phyloP scores from a whole-genome alignment of 2,329 filamentous ascomycete genomes.

The Apiospora hydei region DNA sequence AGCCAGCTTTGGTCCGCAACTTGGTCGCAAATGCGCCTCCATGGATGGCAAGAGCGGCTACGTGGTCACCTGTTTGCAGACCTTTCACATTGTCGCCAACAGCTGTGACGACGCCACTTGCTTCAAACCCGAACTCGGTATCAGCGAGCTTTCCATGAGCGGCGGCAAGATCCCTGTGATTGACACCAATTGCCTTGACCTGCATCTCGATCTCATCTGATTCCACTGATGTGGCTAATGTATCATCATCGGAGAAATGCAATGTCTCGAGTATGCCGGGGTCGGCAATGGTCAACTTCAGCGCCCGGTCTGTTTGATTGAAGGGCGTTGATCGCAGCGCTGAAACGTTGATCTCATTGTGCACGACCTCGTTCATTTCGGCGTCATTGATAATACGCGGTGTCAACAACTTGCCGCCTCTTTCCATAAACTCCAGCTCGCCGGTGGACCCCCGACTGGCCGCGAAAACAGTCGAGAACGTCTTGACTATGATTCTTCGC shows the following conservation, averaged over 20 bases:
- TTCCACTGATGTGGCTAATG: conserved; percentile 34
- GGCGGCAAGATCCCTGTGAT: conserved; percentile 41
- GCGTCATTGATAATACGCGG: conserved; percentile 33
- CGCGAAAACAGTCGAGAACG: conserved; percentile 35
- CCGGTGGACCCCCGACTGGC: conserved; percentile 27
- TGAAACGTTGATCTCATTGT: conserved; percentile 32
- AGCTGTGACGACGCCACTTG: conserved; percentile 12
- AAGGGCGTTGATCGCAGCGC: conserved; percentile 33
- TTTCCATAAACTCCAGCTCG: conserved; percentile 35
- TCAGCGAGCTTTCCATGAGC: background rate
- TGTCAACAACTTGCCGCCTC: conserved; percentile 32
- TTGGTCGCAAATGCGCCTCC: conserved; percentile 42
- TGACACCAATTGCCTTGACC: conserved; percentile 39
- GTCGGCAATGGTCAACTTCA: conserved; percentile 29
- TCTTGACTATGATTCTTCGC: background rate
- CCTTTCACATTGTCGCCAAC: conserved; percentile 25
- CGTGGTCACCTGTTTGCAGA: conserved; percentile 38
- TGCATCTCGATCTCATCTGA: conserved; percentile 44
- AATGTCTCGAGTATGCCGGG: conserved; percentile 29
- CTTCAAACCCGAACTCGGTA: background rate
- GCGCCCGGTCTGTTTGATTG: conserved; percentile 27
- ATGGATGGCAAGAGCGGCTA: conserved; percentile 42
- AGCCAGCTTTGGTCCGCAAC: conserved; percentile 37
- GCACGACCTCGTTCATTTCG: conserved; percentile 35
- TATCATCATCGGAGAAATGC: conserved; percentile 34